Evolutionary conservation across 257 asterid species (phyloP).

Genomic region (Dorcoceras hygrometricum): DNA sequence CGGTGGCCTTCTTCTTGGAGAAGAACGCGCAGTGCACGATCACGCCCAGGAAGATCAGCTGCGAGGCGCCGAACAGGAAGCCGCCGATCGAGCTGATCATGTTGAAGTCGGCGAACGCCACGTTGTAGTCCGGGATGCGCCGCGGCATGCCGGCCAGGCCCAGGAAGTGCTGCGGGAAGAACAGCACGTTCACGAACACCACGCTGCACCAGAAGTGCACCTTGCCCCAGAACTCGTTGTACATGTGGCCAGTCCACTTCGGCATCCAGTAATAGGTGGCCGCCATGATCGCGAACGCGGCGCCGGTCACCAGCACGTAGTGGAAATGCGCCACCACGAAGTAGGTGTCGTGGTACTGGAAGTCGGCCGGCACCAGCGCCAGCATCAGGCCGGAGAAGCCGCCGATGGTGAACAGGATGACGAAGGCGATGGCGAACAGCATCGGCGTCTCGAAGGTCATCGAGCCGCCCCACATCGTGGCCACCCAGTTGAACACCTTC

Average conservation of each 20-base stretch:
- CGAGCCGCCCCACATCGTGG: not conserved
- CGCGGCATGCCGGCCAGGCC: no score
- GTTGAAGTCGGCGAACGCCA: no score
- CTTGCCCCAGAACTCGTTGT: not conserved
- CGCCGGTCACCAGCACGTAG: not conserved
- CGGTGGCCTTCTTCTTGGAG: no score
- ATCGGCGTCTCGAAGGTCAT: not conserved
- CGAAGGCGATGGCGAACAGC: not conserved
- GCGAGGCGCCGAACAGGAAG: no score
- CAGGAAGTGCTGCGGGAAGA: no score
- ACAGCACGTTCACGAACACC: no score
- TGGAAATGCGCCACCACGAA: not conserved
- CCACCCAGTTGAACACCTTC: not conserved
- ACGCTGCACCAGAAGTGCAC: not conserved
- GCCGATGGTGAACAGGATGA: not conserved
- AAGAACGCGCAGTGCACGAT: no score
- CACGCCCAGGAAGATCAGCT: no score
- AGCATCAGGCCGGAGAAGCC: not conserved
- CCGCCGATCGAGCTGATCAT: no score
- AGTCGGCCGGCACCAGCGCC: not conserved
- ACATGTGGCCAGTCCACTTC: not conserved
- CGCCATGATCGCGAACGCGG: not conserved
- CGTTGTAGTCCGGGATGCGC: no score
- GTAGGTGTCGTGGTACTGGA: not conserved
- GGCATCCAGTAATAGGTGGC: not conserved